Conservation (phyloP, 2,329 filamentous ascomycete species). For the Scedosporium boydii region DNA sequence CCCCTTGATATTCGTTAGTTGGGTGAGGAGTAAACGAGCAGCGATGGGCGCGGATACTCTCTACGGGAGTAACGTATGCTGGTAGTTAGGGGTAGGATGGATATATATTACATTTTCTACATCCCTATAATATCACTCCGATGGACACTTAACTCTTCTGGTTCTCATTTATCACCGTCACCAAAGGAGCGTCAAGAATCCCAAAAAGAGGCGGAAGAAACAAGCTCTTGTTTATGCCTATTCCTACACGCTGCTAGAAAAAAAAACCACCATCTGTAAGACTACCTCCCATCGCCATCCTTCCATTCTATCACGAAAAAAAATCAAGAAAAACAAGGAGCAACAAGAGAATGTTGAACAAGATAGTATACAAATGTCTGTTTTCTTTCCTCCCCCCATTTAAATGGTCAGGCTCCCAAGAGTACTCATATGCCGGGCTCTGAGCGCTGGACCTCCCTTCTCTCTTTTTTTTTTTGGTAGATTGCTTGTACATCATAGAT, state of each 20-base stretch:
- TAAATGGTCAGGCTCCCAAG: no score
- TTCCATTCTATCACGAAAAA: background rate
- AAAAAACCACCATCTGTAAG: background rate
- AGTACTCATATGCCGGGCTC: background rate
- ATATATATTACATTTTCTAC: background rate
- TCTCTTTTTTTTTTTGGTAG: no score
- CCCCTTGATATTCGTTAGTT: background rate
- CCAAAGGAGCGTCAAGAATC: background rate
- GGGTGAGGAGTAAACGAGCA: no score
- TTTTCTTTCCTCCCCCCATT: background rate
- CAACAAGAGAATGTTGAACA: background rate
- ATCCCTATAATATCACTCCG: background rate
- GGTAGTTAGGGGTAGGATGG: background rate
- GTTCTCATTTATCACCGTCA: no score
- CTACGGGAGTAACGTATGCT: no score
- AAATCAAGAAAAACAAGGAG: background rate
- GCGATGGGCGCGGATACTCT: no score
- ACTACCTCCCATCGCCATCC: background rate
- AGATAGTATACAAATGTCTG: background rate
- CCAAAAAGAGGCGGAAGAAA: background rate
- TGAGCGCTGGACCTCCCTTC: background rate
- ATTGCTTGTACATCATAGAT: no score
- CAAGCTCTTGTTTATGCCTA: background rate
- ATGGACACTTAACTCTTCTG: no score
- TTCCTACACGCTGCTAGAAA: background rate